A percentile compares a stretch with the other conserved stretches of the same genome.
Evolutionary conservation across 2,329 filamentous ascomycete genomes (phyloP).

Genomic region (Neopestalotiopsis sp.): DNA sequence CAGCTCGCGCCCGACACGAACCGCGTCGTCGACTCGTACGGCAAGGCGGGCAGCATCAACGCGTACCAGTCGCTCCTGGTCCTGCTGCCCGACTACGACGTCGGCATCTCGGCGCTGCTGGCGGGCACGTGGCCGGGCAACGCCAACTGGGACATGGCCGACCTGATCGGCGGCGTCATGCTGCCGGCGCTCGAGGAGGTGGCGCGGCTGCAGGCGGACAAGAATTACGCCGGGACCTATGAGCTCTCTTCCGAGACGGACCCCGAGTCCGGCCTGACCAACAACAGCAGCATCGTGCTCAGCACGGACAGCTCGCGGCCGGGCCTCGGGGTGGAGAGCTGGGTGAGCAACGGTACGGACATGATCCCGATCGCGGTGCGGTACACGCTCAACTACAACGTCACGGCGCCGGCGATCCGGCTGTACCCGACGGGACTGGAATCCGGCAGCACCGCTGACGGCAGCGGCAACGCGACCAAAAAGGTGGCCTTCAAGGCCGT

Average conservation of each 20-base stretch:
- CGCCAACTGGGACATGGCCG: slow-evolving; percentile 36
- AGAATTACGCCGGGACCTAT: slow-evolving; percentile 29
- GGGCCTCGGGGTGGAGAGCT: slow-evolving; percentile 30
- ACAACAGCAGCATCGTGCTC: slow-evolving; percentile 28
- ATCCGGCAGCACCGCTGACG: slow-evolving; percentile 4
- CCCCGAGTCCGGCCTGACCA: neutral
- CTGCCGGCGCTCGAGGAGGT: slow-evolving; percentile 32
- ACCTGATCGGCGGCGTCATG: slow-evolving; percentile 28
- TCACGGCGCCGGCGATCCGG: slow-evolving; percentile 29
- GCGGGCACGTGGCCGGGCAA: slow-evolving; percentile 34
- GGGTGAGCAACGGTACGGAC: slow-evolving; percentile 35
- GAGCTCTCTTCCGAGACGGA: neutral
- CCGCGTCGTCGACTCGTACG: slow-evolving; percentile 35
- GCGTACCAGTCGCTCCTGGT: slow-evolving; percentile 32
- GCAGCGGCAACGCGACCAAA: slow-evolving; percentile 19
- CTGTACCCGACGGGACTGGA: slow-evolving; percentile 34
- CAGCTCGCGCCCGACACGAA: slow-evolving; percentile 25
- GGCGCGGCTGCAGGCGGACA: slow-evolving; percentile 28
- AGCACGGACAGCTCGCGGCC: slow-evolving; percentile 28
- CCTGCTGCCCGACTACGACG: slow-evolving; percentile 35
- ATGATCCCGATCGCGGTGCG: slow-evolving; percentile 31
- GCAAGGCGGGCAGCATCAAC: slow-evolving; percentile 36
- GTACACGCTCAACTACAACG: slow-evolving; percentile 32
- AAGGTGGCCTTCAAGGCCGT: slow-evolving; percentile 32
- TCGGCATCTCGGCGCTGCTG: slow-evolving; percentile 30